Base-by-base conservation (phyloP, 202 grass and related monocot species). In the Eragrostis tef region DNA sequence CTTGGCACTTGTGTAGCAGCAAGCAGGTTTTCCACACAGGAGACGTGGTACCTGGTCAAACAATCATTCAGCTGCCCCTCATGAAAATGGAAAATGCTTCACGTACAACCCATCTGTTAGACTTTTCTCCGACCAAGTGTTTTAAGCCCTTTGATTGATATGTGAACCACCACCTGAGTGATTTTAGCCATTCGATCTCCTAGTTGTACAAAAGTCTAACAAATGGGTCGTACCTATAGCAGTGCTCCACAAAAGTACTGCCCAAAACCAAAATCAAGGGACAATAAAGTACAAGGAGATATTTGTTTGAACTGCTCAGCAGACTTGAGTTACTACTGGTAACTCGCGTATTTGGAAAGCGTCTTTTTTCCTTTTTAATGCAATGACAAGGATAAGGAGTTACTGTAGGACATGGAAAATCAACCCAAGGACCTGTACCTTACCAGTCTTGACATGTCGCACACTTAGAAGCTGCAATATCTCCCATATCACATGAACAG, bases 361-460 rank as follows among this genome's bases (percentile, higher is more conserved):
- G 26, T 54, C 49, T 44, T 72, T n/a, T 29, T 71, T 39, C 29
- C 31, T 50, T 69, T 81, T 44, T 41, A 75, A 54, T 29, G 49
- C 0, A 51, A 64, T 75, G 63, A 63, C 8, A 80, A 74, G 67
- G 29, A 49, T 29, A 2, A 17, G 39, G 13, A 31, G 24, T 71
- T 71, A 47, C 1, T 22, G n/a, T 57, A 57, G 6, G n/a, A 75
- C 34, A 75, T 41, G 63, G 50, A 70, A n/a, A 51, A 56, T 15
- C 51, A 53, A 84, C 39, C 60, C 20, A 60, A 50, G 20, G 24
- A 83, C 53, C 43, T 83, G 19, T 67, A 88, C 69, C 59, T 90
- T 87, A 97, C 94, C 86, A 58, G 75, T 92, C 92, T 79, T 87
- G 81, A 88, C 94, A 97, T 69, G 71, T 77, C 70, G 88, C 48